These are phyloP conservation scores for Boletus subluridellus DNA, from an alignment of 1,284 basidiomycete genomes.

Conservation along the genomic window DNA sequence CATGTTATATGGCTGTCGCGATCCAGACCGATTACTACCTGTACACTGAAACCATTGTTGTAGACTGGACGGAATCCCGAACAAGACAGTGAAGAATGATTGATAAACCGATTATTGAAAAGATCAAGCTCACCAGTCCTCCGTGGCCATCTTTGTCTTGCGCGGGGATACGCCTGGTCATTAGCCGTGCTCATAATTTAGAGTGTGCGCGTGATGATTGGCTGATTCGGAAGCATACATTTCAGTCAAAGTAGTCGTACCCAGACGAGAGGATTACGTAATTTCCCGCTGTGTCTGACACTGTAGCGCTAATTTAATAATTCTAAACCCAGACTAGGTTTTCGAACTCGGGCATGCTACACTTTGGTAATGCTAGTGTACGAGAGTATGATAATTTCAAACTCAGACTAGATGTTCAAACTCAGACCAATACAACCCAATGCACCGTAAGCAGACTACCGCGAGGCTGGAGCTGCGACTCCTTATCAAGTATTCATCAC, in stretches of 20 bases:
- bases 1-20: background rate
- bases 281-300: no score
- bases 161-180: background rate
- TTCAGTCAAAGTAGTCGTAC: background rate
- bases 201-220: background rate
- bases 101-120: background rate
- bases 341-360: no score
- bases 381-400: no score
- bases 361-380: no score
- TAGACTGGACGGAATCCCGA: slow-evolving; percentile 2
- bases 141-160: background rate
- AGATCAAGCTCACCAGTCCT: background rate
- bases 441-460: no score
- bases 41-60: slow-evolving; percentile 1
- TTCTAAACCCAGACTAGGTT: no score
- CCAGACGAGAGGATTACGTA: no score
- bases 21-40: slow-evolving; percentile 5
- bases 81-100: background rate
- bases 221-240: background rate
- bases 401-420: no score
- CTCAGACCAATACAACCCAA: no score
- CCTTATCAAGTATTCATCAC: background rate
- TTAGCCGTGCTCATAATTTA: background rate
- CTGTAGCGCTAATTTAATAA: no score
- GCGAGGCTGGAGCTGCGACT: no score